Evolutionary conservation across 805 yeast genomes (phyloP).

Genomic region (Myxozyma geophila): DNA sequence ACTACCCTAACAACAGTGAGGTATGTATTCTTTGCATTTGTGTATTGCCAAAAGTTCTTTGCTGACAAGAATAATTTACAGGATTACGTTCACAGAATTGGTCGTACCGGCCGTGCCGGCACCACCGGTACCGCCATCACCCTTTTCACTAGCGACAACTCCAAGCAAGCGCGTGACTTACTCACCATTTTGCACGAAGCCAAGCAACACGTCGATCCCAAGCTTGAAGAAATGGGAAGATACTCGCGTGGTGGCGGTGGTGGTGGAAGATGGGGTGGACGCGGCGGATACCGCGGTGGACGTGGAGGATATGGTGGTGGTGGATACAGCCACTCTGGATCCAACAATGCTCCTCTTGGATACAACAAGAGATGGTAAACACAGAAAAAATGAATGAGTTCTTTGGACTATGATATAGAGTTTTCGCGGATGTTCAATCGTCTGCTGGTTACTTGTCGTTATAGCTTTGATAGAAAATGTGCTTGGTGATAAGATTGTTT

Average conservation of each 20-base stretch:
- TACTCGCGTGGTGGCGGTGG: slow-evolving; percentile 73
- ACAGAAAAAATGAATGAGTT: no score
- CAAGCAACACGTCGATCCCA: slow-evolving; percentile 84
- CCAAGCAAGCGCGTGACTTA: slow-evolving; percentile 87
- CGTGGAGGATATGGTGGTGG: slow-evolving; percentile 47
- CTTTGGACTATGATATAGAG: no score
- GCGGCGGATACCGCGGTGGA: slow-evolving; percentile 52
- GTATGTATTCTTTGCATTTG: neutral
- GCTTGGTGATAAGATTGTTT: no score
- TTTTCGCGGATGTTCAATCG: neutral
- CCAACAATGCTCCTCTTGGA: slow-evolving; percentile 51
- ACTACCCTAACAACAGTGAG: slow-evolving; percentile 98
- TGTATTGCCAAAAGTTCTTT: no score
- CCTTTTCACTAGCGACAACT: slow-evolving; percentile 85
- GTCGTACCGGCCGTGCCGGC: slow-evolving; percentile 99
- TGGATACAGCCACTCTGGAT: slow-evolving; percentile 43
- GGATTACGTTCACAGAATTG: slow-evolving; percentile 97
- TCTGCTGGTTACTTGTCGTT: neutral
- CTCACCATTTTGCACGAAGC: slow-evolving; percentile 93
- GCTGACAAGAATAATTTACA: neutral
- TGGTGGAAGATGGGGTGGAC: slow-evolving; percentile 57
- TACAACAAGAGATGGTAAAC: slow-evolving; percentile 44
- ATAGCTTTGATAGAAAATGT: neutral
- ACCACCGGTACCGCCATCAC: slow-evolving; percentile 94
- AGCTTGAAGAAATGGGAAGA: slow-evolving; percentile 74